Evolutionary conservation across 331 rosid genomes (phyloP).

Genomic region (Malus hybrid): DNA sequence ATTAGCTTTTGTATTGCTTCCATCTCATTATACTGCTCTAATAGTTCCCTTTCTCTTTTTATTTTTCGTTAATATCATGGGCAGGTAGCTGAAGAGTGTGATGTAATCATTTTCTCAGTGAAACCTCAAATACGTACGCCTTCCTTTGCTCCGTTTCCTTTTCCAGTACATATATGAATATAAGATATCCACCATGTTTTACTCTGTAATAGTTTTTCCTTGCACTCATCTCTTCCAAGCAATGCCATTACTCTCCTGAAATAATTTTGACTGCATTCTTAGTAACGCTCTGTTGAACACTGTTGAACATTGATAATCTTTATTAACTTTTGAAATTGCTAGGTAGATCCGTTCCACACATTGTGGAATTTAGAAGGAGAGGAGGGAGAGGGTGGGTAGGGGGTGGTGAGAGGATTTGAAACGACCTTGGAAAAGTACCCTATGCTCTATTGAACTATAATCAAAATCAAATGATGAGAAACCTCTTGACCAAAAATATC

Average conservation of each 20-base stretch:
- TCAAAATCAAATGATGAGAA: neutral
- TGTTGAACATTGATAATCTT: neutral
- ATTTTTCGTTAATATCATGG: neutral
- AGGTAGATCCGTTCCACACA: too few species aligned
- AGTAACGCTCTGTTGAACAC: neutral
- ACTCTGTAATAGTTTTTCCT: neutral
- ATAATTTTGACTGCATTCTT: neutral
- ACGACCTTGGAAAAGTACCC: too few species aligned
- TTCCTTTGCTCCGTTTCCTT: neutral
- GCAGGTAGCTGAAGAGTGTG: constrained; percentile 4
- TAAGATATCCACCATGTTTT: neutral
- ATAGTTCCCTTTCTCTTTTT: neutral
- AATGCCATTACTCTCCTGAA: neutral
- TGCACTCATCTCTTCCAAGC: neutral
- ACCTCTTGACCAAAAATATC: neutral
- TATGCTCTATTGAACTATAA: neutral
- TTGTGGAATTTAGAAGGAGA: too few species aligned
- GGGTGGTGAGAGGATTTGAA: too few species aligned
- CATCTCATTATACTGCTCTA: neutral
- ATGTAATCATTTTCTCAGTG: neutral
- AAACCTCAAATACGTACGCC: constrained; percentile 9
- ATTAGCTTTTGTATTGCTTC: neutral
- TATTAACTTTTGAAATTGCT: neutral
- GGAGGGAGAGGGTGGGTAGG: too few species aligned
- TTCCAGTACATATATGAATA: neutral